A percentile compares a stretch with the other conserved stretches of the same genome.
Evolutionary conservation across 768 basidiomycete genomes (phyloP).

Genomic region (Boletus barrowsii): DNA sequence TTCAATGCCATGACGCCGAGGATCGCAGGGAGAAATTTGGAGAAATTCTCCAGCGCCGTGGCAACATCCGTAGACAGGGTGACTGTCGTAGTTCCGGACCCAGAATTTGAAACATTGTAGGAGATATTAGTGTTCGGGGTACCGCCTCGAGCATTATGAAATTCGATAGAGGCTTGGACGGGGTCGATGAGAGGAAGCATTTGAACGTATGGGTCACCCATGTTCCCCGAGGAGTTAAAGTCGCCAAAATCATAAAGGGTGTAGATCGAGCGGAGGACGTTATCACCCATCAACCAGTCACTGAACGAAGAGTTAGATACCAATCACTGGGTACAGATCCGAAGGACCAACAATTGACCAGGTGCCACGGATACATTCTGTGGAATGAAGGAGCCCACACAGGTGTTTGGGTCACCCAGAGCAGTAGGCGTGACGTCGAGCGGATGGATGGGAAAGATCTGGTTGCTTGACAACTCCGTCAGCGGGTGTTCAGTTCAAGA

Average conservation of each 20-base stretch:
- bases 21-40: constrained; percentile 67
- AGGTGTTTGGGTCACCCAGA: constrained; percentile 44
- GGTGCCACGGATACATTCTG: constrained; percentile 52
- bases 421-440: constrained; percentile 63
- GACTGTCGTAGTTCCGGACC: constrained; percentile 45
- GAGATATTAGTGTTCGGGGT: constrained; percentile 64
- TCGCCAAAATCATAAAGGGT: constrained; percentile 85
- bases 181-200: constrained; percentile 69
- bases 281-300: constrained; percentile 83
- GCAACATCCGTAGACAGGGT: constrained; percentile 57
- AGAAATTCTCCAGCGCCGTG: constrained; percentile 58
- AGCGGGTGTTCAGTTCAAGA: constrained; percentile 5
- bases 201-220: constrained; percentile 78
- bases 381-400: constrained; percentile 77
- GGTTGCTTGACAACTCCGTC: constrained; percentile 46
- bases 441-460: constrained; percentile 75
- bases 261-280: constrained; percentile 79
- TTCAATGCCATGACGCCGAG: constrained; percentile 77
- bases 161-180: constrained; percentile 65
- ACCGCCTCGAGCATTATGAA: constrained; percentile 66
- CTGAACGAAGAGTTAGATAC: constrained; percentile 35
- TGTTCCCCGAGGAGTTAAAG: constrained; percentile 56
- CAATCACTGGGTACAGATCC: neutral
- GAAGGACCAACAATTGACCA: constrained; percentile 60
- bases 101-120: constrained; percentile 48